A percentile compares a stretch with the other conserved stretches of the same genome.
Evolutionary conservation across 2,329 filamentous ascomycete species (phyloP).

Genomic region (Colletotrichum paranaense): DNA sequence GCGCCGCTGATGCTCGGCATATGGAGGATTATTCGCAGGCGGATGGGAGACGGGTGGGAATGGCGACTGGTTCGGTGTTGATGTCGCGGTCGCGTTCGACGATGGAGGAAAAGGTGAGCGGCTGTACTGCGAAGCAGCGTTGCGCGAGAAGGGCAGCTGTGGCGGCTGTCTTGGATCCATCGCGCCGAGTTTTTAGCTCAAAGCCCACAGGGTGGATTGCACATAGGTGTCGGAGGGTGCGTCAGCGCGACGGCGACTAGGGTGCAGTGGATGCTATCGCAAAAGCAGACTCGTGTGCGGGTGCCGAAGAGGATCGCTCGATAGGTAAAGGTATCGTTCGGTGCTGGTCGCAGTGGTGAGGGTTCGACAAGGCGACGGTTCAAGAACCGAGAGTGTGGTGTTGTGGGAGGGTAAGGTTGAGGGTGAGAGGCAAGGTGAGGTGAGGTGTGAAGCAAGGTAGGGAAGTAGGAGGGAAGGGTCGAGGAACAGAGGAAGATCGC

Average conservation of each 20-base stretch:
- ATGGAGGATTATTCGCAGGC: slow-evolving; percentile 39
- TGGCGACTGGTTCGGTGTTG: slow-evolving; percentile 36
- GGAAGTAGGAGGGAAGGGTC: slow-evolving; percentile 10
- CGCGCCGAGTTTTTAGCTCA: slow-evolving; percentile 49
- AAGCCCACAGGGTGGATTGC: slow-evolving; percentile 37
- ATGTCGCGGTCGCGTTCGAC: slow-evolving; percentile 11
- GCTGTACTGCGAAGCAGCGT: slow-evolving; percentile 43
- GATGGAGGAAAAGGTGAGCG: slow-evolving; percentile 41
- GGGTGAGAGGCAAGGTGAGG: not conserved
- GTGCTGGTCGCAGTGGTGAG: not conserved
- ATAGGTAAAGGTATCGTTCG: slow-evolving; percentile 22
- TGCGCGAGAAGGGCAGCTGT: slow-evolving; percentile 45
- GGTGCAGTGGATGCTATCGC: slow-evolving; percentile 24
- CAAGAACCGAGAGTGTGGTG: not conserved
- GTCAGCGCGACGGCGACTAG: slow-evolving; percentile 19
- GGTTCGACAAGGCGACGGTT: not conserved
- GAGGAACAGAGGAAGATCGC: slow-evolving; percentile 29
- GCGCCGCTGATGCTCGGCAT: slow-evolving; percentile 49
- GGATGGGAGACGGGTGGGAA: slow-evolving; percentile 34
- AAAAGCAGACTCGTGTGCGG: slow-evolving; percentile 3
- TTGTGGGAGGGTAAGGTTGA: not conserved
- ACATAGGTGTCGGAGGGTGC: slow-evolving; percentile 24
- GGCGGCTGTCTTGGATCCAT: slow-evolving; percentile 48
- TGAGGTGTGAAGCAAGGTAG: not conserved
- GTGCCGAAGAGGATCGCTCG: slow-evolving; percentile 1